These are phyloP conservation scores for Euphorbia corollata DNA, from an alignment of 441 rosid species.

Conservation along the genomic window DNA sequence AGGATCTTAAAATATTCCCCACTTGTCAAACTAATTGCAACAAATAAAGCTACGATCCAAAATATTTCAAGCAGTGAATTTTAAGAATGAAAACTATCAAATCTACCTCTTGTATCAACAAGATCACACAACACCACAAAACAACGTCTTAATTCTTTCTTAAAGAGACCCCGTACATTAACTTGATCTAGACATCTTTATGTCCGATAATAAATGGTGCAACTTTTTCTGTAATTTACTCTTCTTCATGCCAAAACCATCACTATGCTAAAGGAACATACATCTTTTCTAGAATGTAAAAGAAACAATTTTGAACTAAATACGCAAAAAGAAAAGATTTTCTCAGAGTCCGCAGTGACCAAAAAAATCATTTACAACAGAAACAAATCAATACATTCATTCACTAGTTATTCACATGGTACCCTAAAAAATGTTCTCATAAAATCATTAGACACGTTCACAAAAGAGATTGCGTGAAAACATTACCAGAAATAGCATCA, in stretches of 20 bases:
- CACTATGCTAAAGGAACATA: not conserved
- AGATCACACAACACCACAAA: not conserved
- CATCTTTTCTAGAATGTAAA: not conserved
- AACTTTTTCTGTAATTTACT: not conserved
- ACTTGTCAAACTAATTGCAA: not conserved
- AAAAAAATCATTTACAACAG: not conserved
- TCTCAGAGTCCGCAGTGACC: not conserved
- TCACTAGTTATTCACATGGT: not conserved
- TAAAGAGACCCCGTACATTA: not conserved
- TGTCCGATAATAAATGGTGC: not conserved
- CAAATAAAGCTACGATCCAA: not conserved
- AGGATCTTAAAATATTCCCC: too few species aligned
- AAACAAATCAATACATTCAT: too few species aligned
- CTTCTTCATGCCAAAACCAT: not conserved
- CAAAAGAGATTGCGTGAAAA: not conserved
- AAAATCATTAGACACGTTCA: not conserved
- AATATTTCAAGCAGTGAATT: not conserved
- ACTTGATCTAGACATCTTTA: too few species aligned
- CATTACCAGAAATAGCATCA: slow-evolving; percentile 6
- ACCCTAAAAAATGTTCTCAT: not conserved
- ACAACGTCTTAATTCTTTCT: not conserved
- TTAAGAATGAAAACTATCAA: not conserved
- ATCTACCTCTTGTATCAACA: not conserved
- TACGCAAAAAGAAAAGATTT: not conserved
- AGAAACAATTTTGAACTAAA: not conserved